These are phyloP conservation scores for Carex cristatella DNA, from an alignment of 176 grass and related monocot genomes.

Conservation along the genomic window DNA sequence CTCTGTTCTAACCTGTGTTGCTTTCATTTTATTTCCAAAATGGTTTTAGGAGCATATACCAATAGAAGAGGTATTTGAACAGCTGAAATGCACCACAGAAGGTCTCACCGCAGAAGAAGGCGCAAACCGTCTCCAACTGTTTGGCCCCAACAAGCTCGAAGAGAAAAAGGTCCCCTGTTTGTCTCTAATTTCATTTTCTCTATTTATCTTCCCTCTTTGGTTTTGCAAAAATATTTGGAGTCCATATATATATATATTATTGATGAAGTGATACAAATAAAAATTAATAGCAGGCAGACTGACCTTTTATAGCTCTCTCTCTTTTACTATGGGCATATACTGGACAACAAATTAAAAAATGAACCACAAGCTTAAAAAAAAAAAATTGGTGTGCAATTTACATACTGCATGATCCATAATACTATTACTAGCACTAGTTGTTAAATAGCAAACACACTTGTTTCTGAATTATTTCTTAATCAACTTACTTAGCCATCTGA, in stretches of 20 bases:
- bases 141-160: conserved; percentile 96
- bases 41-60: conserved; percentile 71
- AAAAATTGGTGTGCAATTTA: not conserved
- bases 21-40: not conserved
- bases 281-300: not conserved
- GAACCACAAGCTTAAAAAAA: not conserved
- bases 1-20: not conserved
- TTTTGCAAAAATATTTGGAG: not conserved
- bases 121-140: conserved; percentile 43
- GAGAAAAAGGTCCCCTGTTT: conserved; percentile 63
- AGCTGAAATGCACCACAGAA: conserved; percentile 45
- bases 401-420: not conserved
- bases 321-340: not conserved
- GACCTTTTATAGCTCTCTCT: not conserved
- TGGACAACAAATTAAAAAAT: not conserved
- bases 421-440: not conserved
- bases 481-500: not conserved
- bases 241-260: not conserved
- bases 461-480: not conserved
- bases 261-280: not conserved
- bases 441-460: not conserved
- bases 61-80: conserved; percentile 78
- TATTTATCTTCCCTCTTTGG: not conserved
- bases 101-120: conserved; percentile 61
- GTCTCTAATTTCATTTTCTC: not conserved